These are phyloP conservation scores for Aspergillus leporis DNA, from an alignment of 495 filamentous ascomycete species.

Conservation along the genomic window DNA sequence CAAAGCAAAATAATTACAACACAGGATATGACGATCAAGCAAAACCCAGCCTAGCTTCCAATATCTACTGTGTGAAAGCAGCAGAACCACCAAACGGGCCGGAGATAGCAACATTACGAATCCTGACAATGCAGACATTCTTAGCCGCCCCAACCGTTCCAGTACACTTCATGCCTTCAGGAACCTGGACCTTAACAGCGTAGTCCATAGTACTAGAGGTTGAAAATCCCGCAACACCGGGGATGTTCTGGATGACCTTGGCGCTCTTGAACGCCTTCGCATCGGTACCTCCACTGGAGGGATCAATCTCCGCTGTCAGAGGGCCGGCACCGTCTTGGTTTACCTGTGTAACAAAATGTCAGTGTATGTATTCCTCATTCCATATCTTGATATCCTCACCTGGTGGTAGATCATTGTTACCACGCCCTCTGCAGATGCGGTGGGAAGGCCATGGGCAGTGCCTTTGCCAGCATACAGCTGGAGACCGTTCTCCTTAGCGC, in stretches of 20 bases:
- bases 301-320: constrained; percentile 34
- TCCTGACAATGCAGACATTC: constrained; percentile 59
- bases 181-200: constrained; percentile 56
- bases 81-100: constrained; percentile 62
- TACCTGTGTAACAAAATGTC: constrained; percentile 20
- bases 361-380: background rate
- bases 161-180: constrained; percentile 60
- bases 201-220: constrained; percentile 18
- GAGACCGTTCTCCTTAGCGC: constrained; percentile 43
- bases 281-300: constrained; percentile 57
- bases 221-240: constrained; percentile 34
- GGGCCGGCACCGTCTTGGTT: constrained; percentile 44
- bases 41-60: background rate
- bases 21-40: background rate
- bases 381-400: constrained; percentile 10
- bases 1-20: background rate
- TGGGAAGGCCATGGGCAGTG: constrained; percentile 47
- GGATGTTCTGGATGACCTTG: constrained; percentile 57
- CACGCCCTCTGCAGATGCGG: constrained; percentile 53
- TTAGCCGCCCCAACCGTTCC: constrained; percentile 50
- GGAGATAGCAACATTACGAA: constrained; percentile 55
- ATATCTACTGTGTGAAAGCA: constrained; percentile 29
- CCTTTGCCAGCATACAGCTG: constrained; percentile 43
- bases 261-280: constrained; percentile 53
- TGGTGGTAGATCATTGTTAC: constrained; percentile 40